These are phyloP conservation scores for Ophiostoma quercus DNA, from an alignment of 2,329 filamentous ascomycete species.

Conservation along the genomic window DNA sequence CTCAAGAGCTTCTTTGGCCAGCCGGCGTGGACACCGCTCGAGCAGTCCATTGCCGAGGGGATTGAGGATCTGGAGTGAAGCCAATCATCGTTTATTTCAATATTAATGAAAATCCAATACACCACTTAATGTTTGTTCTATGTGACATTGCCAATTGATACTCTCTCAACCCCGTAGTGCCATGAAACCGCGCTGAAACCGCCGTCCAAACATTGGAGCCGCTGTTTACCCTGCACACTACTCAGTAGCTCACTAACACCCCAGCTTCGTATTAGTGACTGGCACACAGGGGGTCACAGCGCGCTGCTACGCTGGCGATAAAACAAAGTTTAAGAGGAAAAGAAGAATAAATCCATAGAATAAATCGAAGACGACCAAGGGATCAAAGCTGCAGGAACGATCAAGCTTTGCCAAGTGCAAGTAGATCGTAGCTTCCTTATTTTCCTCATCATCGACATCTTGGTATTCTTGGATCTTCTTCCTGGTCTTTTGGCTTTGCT, in stretches of 20 bases:
- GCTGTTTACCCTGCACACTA: neutral
- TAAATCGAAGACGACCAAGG: too few species aligned
- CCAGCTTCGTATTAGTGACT: neutral
- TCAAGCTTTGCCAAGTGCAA: neutral
- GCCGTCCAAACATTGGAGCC: neutral
- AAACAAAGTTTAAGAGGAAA: neutral
- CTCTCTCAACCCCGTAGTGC: neutral
- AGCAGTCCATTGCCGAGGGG: neutral
- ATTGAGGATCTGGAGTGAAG: neutral
- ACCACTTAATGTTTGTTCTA: neutral
- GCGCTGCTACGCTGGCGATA: neutral
- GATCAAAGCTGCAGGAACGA: neutral
- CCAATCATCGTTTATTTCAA: neutral
- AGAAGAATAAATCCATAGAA: neutral
- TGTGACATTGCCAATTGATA: neutral
- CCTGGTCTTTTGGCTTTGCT: constrained; percentile 13
- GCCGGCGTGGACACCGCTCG: neutral
- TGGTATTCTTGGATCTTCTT: constrained; percentile 11
- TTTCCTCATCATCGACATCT: neutral
- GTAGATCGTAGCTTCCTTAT: neutral
- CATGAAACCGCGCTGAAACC: constrained; percentile 8
- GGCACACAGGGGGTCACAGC: neutral
- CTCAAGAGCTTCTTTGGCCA: constrained; percentile 12
- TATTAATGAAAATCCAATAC: neutral
- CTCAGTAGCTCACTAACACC: too few species aligned